Base-by-base conservation (phyloP, 1,284 basidiomycete genomes). In the Sanghuangporus baumii region DNA sequence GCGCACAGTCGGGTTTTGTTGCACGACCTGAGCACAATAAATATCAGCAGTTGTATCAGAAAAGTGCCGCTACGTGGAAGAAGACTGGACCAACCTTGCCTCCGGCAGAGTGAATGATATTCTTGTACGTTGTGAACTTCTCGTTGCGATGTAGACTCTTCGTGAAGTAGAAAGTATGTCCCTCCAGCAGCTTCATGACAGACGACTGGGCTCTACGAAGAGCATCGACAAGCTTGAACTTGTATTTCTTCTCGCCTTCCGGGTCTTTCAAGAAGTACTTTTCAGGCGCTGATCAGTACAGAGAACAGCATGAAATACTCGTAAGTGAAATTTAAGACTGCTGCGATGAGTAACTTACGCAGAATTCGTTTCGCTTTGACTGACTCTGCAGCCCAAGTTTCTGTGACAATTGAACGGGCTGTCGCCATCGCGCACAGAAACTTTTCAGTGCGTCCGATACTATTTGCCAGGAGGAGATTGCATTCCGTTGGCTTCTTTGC, bases 381-480 rank as follows among this genome's bases (percentile, higher is more conserved):
- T 26, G 83, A 89, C 1, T 81, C 80, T 5, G 74, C 75, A 1
- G 88, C 81, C 93, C 93, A 94, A 43, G 82, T 76, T 64, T 81
- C 79, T 2, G 78, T 81, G 14, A 94, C 73, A 56, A 94, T 78
- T 66, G 78, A 78, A 0, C 87, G 87, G 0, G 80, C 83, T 1
- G 73, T 73, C 0, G 87, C 79, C 67, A 94, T 76, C 0, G 89
- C 89, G 67, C 83, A 86, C 1, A 95, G 78, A 70, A 94, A 89
- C 70, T 94, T 95, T 70, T 93, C 89, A 0, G 92, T 94, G 6
- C 92, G 82, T 4, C 87, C 84, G 18, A 94, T 77, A 36, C 77
- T 76, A 47, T 81, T 82, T 9, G 83, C 83, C 47, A 94, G 72
- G 20, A 95, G 78, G 72, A 94, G 89, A 0, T 91, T 94, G 69